Conservation (phyloP, 1,284 basidiomycete genomes). For the Vanrija humicola region DNA sequence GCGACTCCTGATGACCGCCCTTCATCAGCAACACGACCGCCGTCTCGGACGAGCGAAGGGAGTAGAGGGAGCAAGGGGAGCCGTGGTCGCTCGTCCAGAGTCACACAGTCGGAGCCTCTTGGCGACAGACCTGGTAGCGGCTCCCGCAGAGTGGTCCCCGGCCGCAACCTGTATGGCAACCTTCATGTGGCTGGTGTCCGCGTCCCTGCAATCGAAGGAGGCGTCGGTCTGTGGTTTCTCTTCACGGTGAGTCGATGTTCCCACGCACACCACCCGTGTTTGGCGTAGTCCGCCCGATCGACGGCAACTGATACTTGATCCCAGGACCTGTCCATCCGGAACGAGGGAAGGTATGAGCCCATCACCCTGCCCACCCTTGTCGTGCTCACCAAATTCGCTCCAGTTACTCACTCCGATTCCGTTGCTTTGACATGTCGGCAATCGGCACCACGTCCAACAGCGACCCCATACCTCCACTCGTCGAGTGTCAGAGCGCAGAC, state of each 20-base stretch:
- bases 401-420: slow-evolving; percentile 36
- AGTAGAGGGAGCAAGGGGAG: background rate
- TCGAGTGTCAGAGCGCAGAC: slow-evolving; percentile 22
- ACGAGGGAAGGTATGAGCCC: slow-evolving; percentile 36
- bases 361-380: too few relatives aligned
- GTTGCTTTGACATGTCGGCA: slow-evolving; percentile 36
- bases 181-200: slow-evolving; percentile 36
- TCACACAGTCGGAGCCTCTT: background rate
- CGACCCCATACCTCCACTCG: slow-evolving; percentile 22
- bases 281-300: background rate
- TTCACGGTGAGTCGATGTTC: slow-evolving; percentile 34
- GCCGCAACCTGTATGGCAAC: slow-evolving; percentile 36
- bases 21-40: background rate
- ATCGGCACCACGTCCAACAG: slow-evolving; percentile 1
- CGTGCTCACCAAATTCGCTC: background rate
- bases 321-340: slow-evolving; percentile 39
- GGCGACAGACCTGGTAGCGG: background rate
- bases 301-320: background rate
- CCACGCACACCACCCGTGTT: background rate
- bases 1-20: too few relatives aligned
- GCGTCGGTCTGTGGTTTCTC: slow-evolving; percentile 41
- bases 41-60: background rate
- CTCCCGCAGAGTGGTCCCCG: slow-evolving; percentile 1
- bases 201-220: slow-evolving; percentile 32
- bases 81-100: background rate